Evolutionary conservation across 805 yeast genomes (phyloP).

Genomic region (Wickerhamomyces chambardii): DNA sequence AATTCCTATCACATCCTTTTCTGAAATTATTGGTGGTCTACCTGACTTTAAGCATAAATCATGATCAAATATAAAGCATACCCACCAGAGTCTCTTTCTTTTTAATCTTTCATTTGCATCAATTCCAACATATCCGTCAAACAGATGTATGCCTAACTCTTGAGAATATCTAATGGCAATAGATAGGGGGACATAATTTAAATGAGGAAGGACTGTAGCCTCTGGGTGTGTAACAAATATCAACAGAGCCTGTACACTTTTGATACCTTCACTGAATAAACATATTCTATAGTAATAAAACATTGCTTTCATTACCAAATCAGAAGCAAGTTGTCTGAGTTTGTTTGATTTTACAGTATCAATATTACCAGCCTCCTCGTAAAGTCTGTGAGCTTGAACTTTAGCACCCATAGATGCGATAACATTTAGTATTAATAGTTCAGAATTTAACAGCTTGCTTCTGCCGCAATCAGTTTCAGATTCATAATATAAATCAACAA

Average conservation of each 20-base stretch:
- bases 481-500: too few species aligned
- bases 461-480: too few species aligned
- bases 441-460: too few species aligned
- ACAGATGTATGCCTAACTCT: constrained; percentile 43
- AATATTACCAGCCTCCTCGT: too few species aligned
- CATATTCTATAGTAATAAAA: constrained; percentile 40
- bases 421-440: too few species aligned
- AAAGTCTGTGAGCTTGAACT: background rate
- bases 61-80: constrained; percentile 33
- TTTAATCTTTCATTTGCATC: constrained; percentile 22
- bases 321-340: background rate
- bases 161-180: constrained; percentile 41
- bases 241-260: constrained; percentile 38
- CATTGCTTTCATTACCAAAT: constrained; percentile 19
- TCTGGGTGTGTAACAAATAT: constrained; percentile 29
- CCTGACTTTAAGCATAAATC: constrained; percentile 34
- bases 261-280: constrained; percentile 36
- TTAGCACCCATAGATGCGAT: too few species aligned
- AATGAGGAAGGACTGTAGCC: constrained; percentile 25
- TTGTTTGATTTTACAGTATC: background rate
- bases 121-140: constrained; percentile 28
- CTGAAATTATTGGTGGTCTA: constrained; percentile 33
- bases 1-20: constrained; percentile 18
- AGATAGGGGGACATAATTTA: constrained; percentile 29
- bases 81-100: constrained; percentile 37